Evolutionary conservation across 352 stramenopile genomes (phyloP).

Genomic region (Globisporangium barbulae): DNA sequence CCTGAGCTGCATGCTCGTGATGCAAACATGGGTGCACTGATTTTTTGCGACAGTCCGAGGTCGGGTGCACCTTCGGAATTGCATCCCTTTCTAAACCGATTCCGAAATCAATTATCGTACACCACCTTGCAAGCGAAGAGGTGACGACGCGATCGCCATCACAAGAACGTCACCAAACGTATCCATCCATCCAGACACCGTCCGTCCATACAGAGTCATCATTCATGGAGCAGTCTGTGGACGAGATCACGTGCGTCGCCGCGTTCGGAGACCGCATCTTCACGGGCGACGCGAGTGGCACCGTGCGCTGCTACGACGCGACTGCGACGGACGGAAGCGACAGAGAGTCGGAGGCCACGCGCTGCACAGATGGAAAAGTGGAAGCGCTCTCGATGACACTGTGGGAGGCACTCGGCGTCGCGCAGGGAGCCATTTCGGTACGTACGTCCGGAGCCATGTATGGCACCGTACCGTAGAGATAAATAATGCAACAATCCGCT

Average conservation of each 20-base stretch:
- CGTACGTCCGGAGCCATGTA: neutral
- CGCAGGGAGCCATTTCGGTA: constrained; percentile 16
- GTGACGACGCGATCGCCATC: neutral
- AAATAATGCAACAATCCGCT: neutral
- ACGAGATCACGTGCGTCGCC: constrained; percentile 15
- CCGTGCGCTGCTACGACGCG: constrained; percentile 16
- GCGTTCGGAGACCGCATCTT: constrained; percentile 9
- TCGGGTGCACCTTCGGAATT: neutral
- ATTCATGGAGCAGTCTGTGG: neutral
- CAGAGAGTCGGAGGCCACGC: constrained; percentile 5
- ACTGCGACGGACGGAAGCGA: neutral
- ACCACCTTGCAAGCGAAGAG: too few relatives aligned
- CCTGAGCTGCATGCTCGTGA: neutral
- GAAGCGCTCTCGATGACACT: constrained; percentile 1
- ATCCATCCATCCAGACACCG: neutral
- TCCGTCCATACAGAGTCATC: neutral
- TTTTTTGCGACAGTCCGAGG: neutral
- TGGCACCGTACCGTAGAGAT: neutral
- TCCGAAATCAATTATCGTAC: neutral
- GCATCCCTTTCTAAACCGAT: neutral
- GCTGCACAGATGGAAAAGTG: neutral
- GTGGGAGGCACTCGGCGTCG: neutral
- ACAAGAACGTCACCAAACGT: constrained; percentile 6
- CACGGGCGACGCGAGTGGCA: constrained; percentile 16
- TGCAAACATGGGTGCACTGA: neutral